Conservation (phyloP, 2,329 filamentous ascomycete species). For the Cladosporium sp. region DNA sequence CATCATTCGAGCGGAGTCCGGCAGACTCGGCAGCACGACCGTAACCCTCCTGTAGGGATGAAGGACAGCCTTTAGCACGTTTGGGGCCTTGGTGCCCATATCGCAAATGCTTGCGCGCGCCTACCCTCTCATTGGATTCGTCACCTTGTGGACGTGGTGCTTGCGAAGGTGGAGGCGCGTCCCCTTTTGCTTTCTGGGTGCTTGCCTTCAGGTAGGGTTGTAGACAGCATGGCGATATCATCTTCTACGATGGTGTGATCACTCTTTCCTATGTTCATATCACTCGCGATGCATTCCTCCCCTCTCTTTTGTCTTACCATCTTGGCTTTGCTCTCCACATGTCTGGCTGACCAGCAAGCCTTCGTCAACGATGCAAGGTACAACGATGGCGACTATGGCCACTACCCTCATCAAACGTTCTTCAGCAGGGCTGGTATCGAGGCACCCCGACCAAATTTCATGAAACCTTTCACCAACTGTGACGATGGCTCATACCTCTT, state of each 20-base stretch:
- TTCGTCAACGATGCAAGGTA: slow-evolving; percentile 31
- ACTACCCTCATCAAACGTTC: slow-evolving; percentile 39
- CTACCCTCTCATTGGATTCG: background rate
- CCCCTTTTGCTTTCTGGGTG: background rate
- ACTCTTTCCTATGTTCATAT: background rate
- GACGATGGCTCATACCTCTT: slow-evolving; percentile 35
- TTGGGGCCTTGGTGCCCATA: background rate
- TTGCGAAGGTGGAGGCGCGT: background rate
- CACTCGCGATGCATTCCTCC: background rate
- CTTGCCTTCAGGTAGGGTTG: background rate
- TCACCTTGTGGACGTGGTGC: slow-evolving; percentile 5
- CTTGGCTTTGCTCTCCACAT: background rate
- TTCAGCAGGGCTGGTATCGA: slow-evolving; percentile 34
- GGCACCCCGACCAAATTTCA: slow-evolving; percentile 37
- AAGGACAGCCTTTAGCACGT: background rate
- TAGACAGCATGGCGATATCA: slow-evolving; percentile 7
- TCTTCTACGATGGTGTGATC: slow-evolving; percentile 3
- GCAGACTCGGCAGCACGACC: background rate
- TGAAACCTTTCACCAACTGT: slow-evolving; percentile 33
- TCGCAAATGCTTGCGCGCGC: slow-evolving; percentile 3
- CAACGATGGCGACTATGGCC: slow-evolving; percentile 38
- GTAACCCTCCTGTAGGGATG: background rate
- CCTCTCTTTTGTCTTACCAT: background rate
- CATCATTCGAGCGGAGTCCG: background rate
- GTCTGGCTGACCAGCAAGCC: slow-evolving; percentile 22